Conservation (phyloP, 305 asterid species). For the Galium porrigens region DNA sequence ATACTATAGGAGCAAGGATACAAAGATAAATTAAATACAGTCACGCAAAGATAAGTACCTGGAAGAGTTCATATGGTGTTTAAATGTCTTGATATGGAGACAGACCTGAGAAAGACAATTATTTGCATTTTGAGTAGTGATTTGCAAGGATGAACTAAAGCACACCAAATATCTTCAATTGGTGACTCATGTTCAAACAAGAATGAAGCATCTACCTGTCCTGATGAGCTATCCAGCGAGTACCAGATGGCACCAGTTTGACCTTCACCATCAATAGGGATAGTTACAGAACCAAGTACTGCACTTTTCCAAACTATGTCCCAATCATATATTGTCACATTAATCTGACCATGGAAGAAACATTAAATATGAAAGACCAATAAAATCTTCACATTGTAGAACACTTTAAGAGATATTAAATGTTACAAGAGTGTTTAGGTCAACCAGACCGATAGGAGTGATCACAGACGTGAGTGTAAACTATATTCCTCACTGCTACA, state of each 20-base stretch:
- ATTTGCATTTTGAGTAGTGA: neutral
- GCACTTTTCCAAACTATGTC: conserved; percentile 99
- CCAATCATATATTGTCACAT: conserved; percentile 93
- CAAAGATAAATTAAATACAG: neutral
- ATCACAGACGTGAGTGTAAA: neutral
- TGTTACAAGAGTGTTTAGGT: too few species aligned
- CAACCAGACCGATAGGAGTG: neutral
- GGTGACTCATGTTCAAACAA: conserved; percentile 8
- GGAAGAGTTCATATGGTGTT: conserved; percentile 35
- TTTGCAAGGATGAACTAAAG: conserved; percentile 2
- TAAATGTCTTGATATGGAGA: conserved; percentile 58
- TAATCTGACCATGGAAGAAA: conserved; percentile 52
- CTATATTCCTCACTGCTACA: neutral
- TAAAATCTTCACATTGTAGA: neutral
- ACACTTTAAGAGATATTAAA: neutral
- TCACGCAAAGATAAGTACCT: conserved; percentile 28
- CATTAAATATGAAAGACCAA: conserved; percentile 22
- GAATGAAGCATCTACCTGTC: conserved; percentile 42
- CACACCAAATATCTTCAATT: conserved; percentile 1
- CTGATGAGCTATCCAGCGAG: conserved; percentile 62
- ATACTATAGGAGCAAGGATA: neutral
- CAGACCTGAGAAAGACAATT: conserved; percentile 49
- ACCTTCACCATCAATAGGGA: conserved; percentile 70
- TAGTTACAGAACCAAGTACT: conserved; percentile 83
- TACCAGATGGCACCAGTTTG: conserved; percentile 69